Percentiles rank a stretch among this genome's conserved stretches.
phyloP scores from a whole-genome alignment of 768 basidiomycete genomes.

The Trametes punicea region DNA sequence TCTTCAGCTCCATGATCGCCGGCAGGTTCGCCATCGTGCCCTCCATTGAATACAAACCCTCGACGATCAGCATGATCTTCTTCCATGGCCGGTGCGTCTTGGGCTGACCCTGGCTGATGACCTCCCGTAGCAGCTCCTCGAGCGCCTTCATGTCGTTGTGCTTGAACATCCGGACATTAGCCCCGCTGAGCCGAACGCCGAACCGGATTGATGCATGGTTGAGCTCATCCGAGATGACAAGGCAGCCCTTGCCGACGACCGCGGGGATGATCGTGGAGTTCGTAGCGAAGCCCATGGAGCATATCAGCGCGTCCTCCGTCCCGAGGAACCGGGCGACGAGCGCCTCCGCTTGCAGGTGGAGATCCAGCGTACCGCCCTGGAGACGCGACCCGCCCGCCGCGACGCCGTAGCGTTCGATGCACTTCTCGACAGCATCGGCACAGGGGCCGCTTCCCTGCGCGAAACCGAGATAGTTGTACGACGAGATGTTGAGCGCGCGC shows the following conservation, averaged over 20 bases:
- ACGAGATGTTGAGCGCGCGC: slow-evolving; percentile 93
- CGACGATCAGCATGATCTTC: slow-evolving; percentile 92
- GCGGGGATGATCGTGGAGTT: slow-evolving; percentile 94
- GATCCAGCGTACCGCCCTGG: slow-evolving; percentile 82
- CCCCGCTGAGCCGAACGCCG: slow-evolving; percentile 86
- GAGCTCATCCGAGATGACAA: slow-evolving; percentile 95
- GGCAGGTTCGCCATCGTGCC: slow-evolving; percentile 91
- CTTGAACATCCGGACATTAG: slow-evolving; percentile 90
- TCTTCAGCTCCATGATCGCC: slow-evolving; percentile 77
- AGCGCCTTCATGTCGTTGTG: slow-evolving; percentile 90
- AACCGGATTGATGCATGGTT: slow-evolving; percentile 96
- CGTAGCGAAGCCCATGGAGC: slow-evolving; percentile 96
- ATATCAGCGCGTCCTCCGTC: slow-evolving; percentile 84
- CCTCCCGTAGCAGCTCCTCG: slow-evolving; percentile 79
- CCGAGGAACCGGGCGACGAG: slow-evolving; percentile 90
- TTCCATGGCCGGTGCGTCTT: slow-evolving; percentile 99
- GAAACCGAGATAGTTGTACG: slow-evolving; percentile 99
- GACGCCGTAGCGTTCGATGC: slow-evolving; percentile 78
- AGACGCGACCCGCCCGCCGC: slow-evolving; percentile 73
- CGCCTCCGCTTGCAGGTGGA: slow-evolving; percentile 78
- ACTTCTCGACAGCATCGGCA: slow-evolving; percentile 89
- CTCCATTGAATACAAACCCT: slow-evolving; percentile 98
- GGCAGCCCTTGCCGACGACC: slow-evolving; percentile 82
- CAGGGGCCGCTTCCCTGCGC: slow-evolving; percentile 91
- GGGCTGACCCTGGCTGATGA: slow-evolving; percentile 95